Conservation (phyloP, 208 protist genomes). For the Lotmaria passim region DNA sequence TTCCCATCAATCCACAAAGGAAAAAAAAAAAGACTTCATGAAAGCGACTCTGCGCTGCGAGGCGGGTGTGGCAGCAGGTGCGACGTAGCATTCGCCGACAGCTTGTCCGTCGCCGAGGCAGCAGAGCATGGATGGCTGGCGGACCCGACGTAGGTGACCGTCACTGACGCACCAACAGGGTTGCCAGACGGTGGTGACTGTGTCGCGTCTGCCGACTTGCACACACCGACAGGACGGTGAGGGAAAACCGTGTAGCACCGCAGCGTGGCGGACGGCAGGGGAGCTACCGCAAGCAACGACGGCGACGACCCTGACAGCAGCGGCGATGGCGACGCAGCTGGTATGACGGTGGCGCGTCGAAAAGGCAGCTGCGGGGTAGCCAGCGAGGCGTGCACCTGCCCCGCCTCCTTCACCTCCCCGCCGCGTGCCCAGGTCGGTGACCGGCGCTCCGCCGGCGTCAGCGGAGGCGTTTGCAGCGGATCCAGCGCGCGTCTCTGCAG, state of each 20-base stretch:
- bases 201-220: not conserved
- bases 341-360: not conserved
- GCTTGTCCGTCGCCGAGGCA: not conserved
- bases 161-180: not conserved
- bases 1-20: not conserved
- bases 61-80: constrained; percentile 2
- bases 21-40: not conserved
- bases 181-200: not conserved
- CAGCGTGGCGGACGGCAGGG: not conserved
- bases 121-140: constrained; percentile 8
- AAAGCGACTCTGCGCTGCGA: constrained; percentile 2
- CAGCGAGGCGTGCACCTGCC: too few species aligned
- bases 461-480: not conserved
- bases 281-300: not conserved
- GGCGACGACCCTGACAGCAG: too few species aligned
- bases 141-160: not conserved
- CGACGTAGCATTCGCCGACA: not conserved
- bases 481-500: not conserved
- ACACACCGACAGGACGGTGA: not conserved
- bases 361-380: not conserved
- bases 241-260: not conserved
- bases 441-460: not conserved
- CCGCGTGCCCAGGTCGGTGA: not conserved
- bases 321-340: not conserved
- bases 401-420: not conserved